Conservation (phyloP, 495 filamentous ascomycete species). For the Acidomyces sp. region DNA sequence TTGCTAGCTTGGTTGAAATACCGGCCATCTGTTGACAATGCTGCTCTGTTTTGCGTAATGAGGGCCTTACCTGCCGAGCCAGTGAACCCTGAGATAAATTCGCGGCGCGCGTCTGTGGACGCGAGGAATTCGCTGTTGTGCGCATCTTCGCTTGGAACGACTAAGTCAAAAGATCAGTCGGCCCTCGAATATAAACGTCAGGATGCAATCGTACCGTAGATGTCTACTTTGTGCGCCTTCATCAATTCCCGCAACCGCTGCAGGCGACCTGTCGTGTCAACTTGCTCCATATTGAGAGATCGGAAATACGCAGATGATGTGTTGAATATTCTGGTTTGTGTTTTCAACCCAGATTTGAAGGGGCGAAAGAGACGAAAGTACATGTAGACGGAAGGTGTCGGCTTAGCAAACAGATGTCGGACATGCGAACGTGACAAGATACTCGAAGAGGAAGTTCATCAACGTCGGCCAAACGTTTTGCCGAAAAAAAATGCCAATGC, state of each 20-base stretch:
- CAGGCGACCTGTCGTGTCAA: constrained; percentile 71
- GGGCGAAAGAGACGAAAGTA: no score
- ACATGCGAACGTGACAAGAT: no score
- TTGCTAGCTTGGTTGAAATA: constrained; percentile 97
- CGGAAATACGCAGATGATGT: background rate
- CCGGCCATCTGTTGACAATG: constrained; percentile 86
- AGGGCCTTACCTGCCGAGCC: constrained; percentile 92
- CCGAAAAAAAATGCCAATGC: no score
- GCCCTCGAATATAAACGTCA: background rate
- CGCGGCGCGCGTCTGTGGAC: constrained; percentile 78
- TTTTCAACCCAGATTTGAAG: no score
- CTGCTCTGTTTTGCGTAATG: constrained; percentile 73
- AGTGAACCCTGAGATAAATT: constrained; percentile 86
- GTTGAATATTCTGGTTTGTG: constrained; percentile 5
- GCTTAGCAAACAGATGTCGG: no score
- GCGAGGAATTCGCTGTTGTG: constrained; percentile 98
- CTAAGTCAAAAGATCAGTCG: constrained; percentile 34
- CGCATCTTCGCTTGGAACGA: constrained; percentile 93
- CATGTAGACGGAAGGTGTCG: no score
- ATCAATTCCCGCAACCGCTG: constrained; percentile 69
- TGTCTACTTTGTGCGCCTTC: constrained; percentile 72
- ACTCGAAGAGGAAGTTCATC: no score
- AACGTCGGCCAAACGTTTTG: no score
- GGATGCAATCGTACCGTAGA: constrained; percentile 93
- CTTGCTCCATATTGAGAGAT: constrained; percentile 58